Base-by-base conservation (phyloP, 2,329 filamentous ascomycete species). In the Hymenoscyphus repandus region DNA sequence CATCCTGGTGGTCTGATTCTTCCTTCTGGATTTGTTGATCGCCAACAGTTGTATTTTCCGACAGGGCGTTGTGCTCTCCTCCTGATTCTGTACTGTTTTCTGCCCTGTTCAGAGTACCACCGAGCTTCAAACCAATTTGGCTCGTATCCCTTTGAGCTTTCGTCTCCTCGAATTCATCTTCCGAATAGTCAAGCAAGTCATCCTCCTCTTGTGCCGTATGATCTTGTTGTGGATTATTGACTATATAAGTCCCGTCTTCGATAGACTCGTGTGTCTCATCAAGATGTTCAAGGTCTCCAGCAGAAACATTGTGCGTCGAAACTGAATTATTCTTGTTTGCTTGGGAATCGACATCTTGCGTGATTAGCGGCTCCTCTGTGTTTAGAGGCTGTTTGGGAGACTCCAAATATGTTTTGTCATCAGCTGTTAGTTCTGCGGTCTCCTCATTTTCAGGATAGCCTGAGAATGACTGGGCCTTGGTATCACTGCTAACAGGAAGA, bases 171-270 rank as follows among this genome's bases (percentile, higher is more conserved):
- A 37, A 17, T 41, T 74, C 70, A n/a, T 68, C 71, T 50, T 79
- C 75, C 20, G 74, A 74, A 58, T 77, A 79, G 52, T 75, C 74
- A 58, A 74, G 69, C n/a, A 72, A 52, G 56, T 75, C 72, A 11
- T 68, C 69, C n/a, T 69, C 65, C 43, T 66, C 62, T 13, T 48
- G 27, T 31, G 39, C 36, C 11, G 6, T 10, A n/a, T 12, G 33
- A 12, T 5, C 40, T 38, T 49, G 22, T 17, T 45, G 22, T 40
- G 27, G 5, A n/a, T 5, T 33, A 22, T 18, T 33, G 10, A 27
- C 33, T 22, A 22, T 18, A 9, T 31, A 46, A 12, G 5, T 11
- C 32, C 37, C 18, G 12, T n/a, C 15, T 33, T 27, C n/a, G 13
- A 4, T 20, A 17, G 13, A n/a, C 18, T 17, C 13, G 11, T 17